Percentiles rank a stretch among this genome's conserved stretches.
Conservation (phyloP, 305 asterid species). For the Rubia occidens region DNA sequence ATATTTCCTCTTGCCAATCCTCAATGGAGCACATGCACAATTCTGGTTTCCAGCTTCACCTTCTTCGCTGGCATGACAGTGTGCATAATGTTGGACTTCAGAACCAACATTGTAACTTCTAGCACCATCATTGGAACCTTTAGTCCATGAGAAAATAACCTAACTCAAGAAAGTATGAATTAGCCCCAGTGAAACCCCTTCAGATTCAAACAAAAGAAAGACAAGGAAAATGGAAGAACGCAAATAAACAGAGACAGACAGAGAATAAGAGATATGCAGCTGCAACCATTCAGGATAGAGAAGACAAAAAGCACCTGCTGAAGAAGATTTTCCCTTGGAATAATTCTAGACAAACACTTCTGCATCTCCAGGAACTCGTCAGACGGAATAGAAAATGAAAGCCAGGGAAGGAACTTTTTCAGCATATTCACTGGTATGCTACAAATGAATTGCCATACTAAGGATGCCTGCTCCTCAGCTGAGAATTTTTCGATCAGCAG, state of each 20-base stretch:
- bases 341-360: conserved; percentile 29
- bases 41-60: conserved; percentile 13
- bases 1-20: conserved; percentile 28
- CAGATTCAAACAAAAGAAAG: background rate
- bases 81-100: conserved; percentile 14
- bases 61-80: conserved; percentile 16
- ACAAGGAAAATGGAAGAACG: conserved; percentile 2
- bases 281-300: background rate
- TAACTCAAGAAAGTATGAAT: conserved; percentile 14
- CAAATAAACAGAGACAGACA: background rate
- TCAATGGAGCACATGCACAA: conserved; percentile 25
- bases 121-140: conserved; percentile 14
- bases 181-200: conserved; percentile 9
- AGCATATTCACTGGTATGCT: conserved; percentile 45
- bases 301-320: conserved; percentile 26
- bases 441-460: conserved; percentile 44
- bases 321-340: conserved; percentile 43
- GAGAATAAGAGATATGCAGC: background rate
- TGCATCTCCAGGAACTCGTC: conserved; percentile 35
- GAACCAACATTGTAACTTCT: conserved; percentile 16
- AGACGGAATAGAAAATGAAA: conserved; percentile 33
- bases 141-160: conserved; percentile 44
- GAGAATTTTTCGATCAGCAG: conserved; percentile 40
- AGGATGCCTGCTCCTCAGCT: conserved; percentile 39
- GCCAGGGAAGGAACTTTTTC: conserved; percentile 43